Conservation (phyloP, 208 protist species). For the Crithidia brevicula region DNA sequence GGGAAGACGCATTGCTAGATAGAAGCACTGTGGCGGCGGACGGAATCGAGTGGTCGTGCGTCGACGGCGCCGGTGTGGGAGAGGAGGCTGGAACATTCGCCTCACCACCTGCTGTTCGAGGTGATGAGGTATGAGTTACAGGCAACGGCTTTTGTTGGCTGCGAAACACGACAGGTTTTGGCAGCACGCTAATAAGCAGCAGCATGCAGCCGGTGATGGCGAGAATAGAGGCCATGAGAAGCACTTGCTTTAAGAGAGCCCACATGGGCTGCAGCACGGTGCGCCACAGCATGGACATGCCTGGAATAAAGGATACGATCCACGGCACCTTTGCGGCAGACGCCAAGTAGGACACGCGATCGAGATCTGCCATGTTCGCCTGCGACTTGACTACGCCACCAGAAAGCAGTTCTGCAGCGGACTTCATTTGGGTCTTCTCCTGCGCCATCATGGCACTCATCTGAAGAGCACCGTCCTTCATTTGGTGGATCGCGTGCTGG, state of each 20-base stretch:
- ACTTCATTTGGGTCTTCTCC: conserved; percentile 44
- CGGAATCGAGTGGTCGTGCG: too few species aligned
- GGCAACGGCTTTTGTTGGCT: background rate
- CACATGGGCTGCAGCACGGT: conserved; percentile 59
- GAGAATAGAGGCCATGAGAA: conserved; percentile 49
- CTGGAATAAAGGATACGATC: conserved; percentile 44
- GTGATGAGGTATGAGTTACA: too few species aligned
- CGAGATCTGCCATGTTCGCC: conserved; percentile 36
- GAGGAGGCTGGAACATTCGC: too few species aligned
- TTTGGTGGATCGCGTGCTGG: conserved; percentile 44
- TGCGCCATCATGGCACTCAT: conserved; percentile 64
- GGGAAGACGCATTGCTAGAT: too few species aligned
- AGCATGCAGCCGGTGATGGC: conserved; percentile 37
- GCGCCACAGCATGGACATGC: conserved; percentile 51
- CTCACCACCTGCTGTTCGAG: too few species aligned
- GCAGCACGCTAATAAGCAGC: conserved; percentile 48
- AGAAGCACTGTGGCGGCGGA: too few species aligned
- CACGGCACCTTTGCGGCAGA: conserved; percentile 15
- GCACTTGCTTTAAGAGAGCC: conserved; percentile 54
- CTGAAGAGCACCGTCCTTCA: conserved; percentile 63
- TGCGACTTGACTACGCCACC: conserved; percentile 42
- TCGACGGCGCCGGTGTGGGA: too few species aligned
- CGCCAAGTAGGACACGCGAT: conserved; percentile 27
- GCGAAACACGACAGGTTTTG: conserved; percentile 38
- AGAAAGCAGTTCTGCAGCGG: conserved; percentile 52